Evolutionary conservation across 2,329 filamentous ascomycete species (phyloP), one percentile per base, ranked within the genome.

Genomic region (Didymosphaeria variabile): DNA sequence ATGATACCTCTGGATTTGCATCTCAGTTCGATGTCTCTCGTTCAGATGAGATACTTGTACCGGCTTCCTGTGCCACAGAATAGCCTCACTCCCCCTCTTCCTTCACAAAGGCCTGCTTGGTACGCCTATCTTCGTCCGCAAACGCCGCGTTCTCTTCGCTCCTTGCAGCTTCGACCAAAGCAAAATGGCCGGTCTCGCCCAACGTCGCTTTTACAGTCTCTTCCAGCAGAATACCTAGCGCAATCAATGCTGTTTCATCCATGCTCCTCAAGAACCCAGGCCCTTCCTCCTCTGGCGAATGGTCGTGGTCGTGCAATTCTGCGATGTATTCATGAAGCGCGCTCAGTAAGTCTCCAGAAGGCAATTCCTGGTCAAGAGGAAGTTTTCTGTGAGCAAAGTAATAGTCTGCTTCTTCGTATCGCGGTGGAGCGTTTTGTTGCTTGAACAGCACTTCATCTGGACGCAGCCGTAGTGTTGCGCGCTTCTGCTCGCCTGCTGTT

Each of bases 161-260:
- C 26, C 66, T 55, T 13, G 63, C 85, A 1, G 64, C 70, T 73
- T 93, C 90, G 0, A 89, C 87, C 71, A 94, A 90, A 1, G 90
- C 89, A 51, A 92, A 75, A 76, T 93, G 89, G 23, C 91, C 91
- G 13, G 82, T 85, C 57, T 83, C 80, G 5, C 90, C 91, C 21
- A 94, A 79, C 6, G 83, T 75, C 50, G 88, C 86, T 44, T 83
- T 82, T 17, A 86, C 83, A 2, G 87, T 85, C 77, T 94, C 91
- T 77, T 94, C 91, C 45, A 94, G 79, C 59, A 94, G 77, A 52
- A 94, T 87, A 1, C 91, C 91, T 70, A 94, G 83, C 0, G 91
- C 90, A 57, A 94, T 79, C 60, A 94, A 81, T 4, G 91, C 91
- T 15, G 90, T 92, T 79, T 92, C 91, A 72, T 94, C 90, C 86